Conservation (phyloP, 176 grass and related monocot genomes). For the Pontederia paniculata region DNA sequence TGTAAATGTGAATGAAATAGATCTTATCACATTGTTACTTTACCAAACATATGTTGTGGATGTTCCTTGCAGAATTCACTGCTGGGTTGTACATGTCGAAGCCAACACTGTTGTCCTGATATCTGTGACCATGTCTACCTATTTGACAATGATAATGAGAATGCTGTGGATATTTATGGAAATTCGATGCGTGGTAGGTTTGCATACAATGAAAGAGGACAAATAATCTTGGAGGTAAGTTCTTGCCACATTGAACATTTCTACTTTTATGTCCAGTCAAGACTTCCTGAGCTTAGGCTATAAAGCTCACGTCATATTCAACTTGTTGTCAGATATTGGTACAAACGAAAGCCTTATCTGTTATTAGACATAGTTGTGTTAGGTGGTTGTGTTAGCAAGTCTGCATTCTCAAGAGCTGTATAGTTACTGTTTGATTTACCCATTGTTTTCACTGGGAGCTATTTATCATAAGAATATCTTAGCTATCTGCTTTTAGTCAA, state of each 20-base stretch:
- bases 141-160: slow-evolving; percentile 50
- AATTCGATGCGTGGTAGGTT: slow-evolving; percentile 58
- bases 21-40: too few relatives aligned
- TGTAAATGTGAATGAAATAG: background rate
- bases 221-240: slow-evolving; percentile 70
- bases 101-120: slow-evolving; percentile 41
- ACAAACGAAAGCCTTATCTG: too few relatives aligned
- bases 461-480: too few relatives aligned
- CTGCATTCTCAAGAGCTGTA: too few relatives aligned
- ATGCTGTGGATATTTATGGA: slow-evolving; percentile 46
- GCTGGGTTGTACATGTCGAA: slow-evolving; percentile 44
- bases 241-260: slow-evolving; percentile 2
- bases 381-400: too few relatives aligned
- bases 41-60: background rate
- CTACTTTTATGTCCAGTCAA: background rate
- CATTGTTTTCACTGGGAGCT: too few relatives aligned
- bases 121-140: slow-evolving; percentile 60
- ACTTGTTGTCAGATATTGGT: too few relatives aligned
- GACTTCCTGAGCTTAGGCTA: background rate
- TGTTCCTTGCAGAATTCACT: slow-evolving; percentile 40
- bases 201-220: slow-evolving; percentile 61
- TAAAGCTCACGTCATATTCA: too few relatives aligned
- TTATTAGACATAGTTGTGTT: too few relatives aligned
- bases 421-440: too few relatives aligned
- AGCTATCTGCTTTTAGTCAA: too few relatives aligned